Evolutionary conservation across 352 stramenopile genomes (phyloP).

Genomic region (Globisporangium middletonii): DNA sequence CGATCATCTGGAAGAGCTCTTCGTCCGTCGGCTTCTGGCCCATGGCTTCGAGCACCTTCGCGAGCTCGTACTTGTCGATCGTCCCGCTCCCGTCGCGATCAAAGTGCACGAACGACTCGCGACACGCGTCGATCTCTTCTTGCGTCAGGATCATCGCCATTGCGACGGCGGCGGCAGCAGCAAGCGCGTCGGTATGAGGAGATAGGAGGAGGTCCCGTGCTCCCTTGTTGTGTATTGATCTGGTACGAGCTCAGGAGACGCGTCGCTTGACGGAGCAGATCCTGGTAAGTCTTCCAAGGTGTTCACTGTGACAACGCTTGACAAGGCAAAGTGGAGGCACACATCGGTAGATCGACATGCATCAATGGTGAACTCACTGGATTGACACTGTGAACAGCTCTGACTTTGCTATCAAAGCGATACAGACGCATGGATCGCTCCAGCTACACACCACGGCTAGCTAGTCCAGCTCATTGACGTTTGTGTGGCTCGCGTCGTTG

Average conservation of each 20-base stretch:
- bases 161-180: not conserved
- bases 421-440: not conserved
- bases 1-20: slow-evolving; percentile 97
- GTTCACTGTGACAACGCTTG: no score
- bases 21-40: slow-evolving; percentile 96
- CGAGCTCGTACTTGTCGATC: slow-evolving; percentile 94
- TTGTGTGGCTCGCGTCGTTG: slow-evolving; percentile 18
- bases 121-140: slow-evolving; percentile 94
- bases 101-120: slow-evolving; percentile 96
- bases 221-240: not conserved
- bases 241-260: no score
- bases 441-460: not conserved
- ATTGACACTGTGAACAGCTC: not conserved
- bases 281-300: no score
- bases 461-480: slow-evolving; percentile 53
- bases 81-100: slow-evolving; percentile 94
- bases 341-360: not conserved
- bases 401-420: not conserved
- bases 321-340: no score
- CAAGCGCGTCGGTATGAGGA: no score
- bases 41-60: slow-evolving; percentile 96
- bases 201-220: not conserved
- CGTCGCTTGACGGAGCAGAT: no score
- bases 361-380: no score
- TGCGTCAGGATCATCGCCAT: slow-evolving; percentile 89